Evolutionary conservation across 305 asterid genomes (phyloP), one percentile per base, ranked within the genome.

Genomic region (Andrographis paniculata): DNA sequence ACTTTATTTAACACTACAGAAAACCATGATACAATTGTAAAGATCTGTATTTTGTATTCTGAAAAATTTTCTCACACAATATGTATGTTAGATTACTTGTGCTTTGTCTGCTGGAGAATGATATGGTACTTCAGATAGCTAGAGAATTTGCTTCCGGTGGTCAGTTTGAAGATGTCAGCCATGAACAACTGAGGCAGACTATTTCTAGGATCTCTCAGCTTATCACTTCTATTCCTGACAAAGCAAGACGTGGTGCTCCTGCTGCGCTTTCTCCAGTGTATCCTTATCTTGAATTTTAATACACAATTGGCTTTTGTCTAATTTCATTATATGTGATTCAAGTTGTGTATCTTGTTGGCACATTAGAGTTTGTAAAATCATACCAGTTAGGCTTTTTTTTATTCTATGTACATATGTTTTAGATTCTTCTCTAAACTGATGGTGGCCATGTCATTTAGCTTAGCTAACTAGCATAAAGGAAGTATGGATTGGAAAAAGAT

Each of bases 181-280:
- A 54, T 61, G 85, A 83, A 53, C 77, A 77, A 52, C 62, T 64
- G 37, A 74, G 64, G 82, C 78, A 70, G 67, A 63, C 64, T 49
- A 65, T 73, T 55, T 76, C 83, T 14, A 55, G 54, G 69, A 65
- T 60, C 50, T 75, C 87, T 49, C 94, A 80, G 71, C 79, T 87
- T 60, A 67, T 91, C 65, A 72, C 93, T 35, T 87, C 95, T 55
- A 76, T 87, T 70, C 95, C 99, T 40, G 96, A 91, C 76, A 91
- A 87, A 77, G 82, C 93, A 62, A 77, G 83, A 58, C 70, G 63
- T 14, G 79, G 77, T 50, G 76, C 82, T 48, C 78, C 91, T 10
- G 22, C 75, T 56, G 72, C 79, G 50, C 77, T 91, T 58, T 77
- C 93, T 20, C 67, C 95, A 43, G 83, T 72, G 99, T 87, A 91